A percentile compares a stretch with the other conserved stretches of the same genome.
phyloP scores from a whole-genome alignment of 805 yeast species.

The Wickerhamiella brachini region DNA sequence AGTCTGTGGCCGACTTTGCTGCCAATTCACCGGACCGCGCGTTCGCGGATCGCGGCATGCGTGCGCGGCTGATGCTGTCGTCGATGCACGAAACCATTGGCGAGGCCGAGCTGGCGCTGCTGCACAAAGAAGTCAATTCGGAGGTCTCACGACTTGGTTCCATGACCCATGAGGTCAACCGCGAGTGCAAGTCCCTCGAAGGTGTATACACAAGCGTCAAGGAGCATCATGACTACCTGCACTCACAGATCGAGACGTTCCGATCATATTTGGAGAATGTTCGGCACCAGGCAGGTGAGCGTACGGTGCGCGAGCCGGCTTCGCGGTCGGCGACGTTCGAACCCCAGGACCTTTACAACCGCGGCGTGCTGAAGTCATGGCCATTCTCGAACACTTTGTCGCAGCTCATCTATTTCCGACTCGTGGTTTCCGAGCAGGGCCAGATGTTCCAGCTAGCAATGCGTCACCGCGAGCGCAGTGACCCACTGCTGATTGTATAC shows the following conservation, averaged over 20 bases:
- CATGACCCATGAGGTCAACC: slow-evolving; percentile 20
- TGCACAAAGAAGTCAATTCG: slow-evolving; percentile 23
- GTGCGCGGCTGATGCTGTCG: slow-evolving; percentile 22
- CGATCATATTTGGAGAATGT: slow-evolving; percentile 25
- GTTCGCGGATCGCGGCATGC: slow-evolving; percentile 23
- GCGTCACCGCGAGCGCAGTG: slow-evolving; percentile 20
- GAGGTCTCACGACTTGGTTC: slow-evolving; percentile 25
- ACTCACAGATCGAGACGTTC: slow-evolving; percentile 25
- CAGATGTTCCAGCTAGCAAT: slow-evolving; percentile 21
- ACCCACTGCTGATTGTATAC: slow-evolving; percentile 21
- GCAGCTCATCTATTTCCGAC: slow-evolving; percentile 15
- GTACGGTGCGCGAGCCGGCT: slow-evolving; percentile 5
- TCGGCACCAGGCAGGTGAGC: slow-evolving; percentile 16
- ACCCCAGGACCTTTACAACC: slow-evolving; percentile 16
- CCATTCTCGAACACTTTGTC: slow-evolving; percentile 16
- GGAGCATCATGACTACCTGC: slow-evolving; percentile 26
- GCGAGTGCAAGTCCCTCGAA: slow-evolving; percentile 22
- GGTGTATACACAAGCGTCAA: slow-evolving; percentile 22
- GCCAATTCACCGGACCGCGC: slow-evolving; percentile 19
- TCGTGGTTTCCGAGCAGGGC: slow-evolving; percentile 22
- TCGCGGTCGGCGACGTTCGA: slow-evolving; percentile 17
- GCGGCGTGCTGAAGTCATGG: slow-evolving; percentile 18
- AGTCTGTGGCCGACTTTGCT: slow-evolving; percentile 22
- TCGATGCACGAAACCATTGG: not conserved
- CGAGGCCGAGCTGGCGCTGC: slow-evolving; percentile 10